Base-by-base conservation (phyloP, 2,329 filamentous ascomycete genomes). In the Dendryphion nanum region DNA sequence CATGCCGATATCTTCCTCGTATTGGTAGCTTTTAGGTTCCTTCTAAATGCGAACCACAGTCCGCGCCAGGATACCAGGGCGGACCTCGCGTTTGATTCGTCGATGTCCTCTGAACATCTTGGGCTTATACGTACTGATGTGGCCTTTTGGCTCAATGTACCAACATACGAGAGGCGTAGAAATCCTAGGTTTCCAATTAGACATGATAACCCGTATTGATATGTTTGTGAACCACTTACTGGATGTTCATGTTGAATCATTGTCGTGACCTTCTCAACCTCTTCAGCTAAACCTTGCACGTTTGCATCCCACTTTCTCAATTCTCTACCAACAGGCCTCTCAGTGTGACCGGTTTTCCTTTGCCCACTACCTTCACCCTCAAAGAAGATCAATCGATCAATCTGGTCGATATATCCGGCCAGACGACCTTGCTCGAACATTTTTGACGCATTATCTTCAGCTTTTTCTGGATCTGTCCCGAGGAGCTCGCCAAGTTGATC, bases 381-480 rank as follows among this genome's bases (percentile, higher is more conserved):
- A 61, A 98, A 98, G 71, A 83, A 89, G 42, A 98, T 90, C 8
- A 90, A 72, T 12, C 85, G 78, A 40, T 89, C 87, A 40, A 98
- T 90, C 72, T 98, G 93, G 67, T 98, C 91, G 57, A 98, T 97
- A 40, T 85, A 82, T 6, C 91, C 93, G 3, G 85, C 80, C 35
- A 98, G 69, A 20, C 93, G 82, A 7, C 88, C 89, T 66, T 96
- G 90, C 72, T 97, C 90, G 54, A 98, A 88, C 93, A 98, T 98
- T 53, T 82, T 78, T 4, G 91, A 89, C 10, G 91, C 93, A 37
- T 93, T 96, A 41, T 86, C 83, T 72, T 98, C 93, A 3, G 91
- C 91, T 63, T 83, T 85, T 35, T 86, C 86, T 0, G 80, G 81
- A 41, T 87, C 81, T 4, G 96, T 75, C 0, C 87, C 89, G 12